Percentiles rank a stretch among this genome's conserved stretches.
Conservation (phyloP, 306 rosid species). For the Medicago arabica region DNA sequence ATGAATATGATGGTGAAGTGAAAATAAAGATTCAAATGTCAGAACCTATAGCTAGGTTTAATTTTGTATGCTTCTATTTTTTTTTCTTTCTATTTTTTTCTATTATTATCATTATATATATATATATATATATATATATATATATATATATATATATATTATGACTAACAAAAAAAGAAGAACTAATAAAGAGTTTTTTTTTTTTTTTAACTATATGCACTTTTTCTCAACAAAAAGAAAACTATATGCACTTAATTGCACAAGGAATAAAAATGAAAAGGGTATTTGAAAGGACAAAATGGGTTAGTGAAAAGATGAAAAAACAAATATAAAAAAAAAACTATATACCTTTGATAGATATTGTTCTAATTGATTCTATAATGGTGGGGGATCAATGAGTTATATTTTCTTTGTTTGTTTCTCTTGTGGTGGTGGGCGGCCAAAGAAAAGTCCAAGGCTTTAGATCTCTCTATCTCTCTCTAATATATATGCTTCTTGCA, state of each 20-base stretch:
- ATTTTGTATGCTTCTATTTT: background rate
- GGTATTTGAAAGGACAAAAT: conserved; percentile 35
- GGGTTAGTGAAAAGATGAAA: conserved; percentile 40
- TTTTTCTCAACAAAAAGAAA: too few species aligned
- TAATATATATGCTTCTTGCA: conserved; percentile 3
- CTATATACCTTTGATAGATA: background rate
- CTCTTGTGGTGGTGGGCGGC: conserved; percentile 47
- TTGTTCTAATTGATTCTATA: conserved; percentile 10
- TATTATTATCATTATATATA: background rate
- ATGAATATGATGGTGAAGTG: conserved; percentile 21
- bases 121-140: background rate
- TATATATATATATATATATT: background rate
- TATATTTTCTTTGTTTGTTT: conserved; percentile 20
- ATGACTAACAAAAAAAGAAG: conserved; percentile 36
- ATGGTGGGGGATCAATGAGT: conserved; percentile 16
- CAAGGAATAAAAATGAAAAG: conserved; percentile 47
- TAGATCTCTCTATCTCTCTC: conserved; percentile 25
- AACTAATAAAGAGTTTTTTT: conserved; percentile 39
- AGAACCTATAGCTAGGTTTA: conserved; percentile 38
- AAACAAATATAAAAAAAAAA: background rate
- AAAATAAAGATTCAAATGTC: conserved; percentile 42
- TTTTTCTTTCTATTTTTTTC: background rate
- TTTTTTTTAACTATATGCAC: background rate
- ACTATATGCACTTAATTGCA: conserved; percentile 25
- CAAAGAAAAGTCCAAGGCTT: conserved; percentile 45